Conservation (phyloP, 176 grass and related monocot species). For the Puya raimondii region DNA sequence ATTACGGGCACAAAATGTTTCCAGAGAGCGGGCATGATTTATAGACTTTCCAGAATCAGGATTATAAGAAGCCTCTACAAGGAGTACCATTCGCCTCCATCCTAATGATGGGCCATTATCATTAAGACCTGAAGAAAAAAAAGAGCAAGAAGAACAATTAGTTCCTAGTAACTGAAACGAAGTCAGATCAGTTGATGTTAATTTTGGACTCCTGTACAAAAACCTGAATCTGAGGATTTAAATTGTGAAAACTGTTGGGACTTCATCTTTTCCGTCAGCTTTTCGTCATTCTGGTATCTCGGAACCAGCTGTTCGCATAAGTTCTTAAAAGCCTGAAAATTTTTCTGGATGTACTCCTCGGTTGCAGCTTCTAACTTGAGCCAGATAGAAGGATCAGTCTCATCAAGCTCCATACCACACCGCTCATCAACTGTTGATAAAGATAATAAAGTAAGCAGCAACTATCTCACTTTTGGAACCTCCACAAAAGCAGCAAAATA, state of each 20-base stretch:
- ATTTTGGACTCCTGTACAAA: conserved; percentile 15
- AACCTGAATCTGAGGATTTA: conserved; percentile 60
- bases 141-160: neutral
- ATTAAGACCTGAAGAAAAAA: conserved; percentile 36
- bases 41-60: conserved; percentile 62
- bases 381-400: conserved; percentile 89
- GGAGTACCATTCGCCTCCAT: conserved; percentile 87
- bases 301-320: conserved; percentile 73
- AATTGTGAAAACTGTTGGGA: conserved; percentile 55
- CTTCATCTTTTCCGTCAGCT: conserved; percentile 52
- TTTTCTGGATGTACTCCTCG: conserved; percentile 90
- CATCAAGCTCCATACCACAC: conserved; percentile 94
- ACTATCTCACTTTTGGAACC: no score
- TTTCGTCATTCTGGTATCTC: conserved; percentile 68
- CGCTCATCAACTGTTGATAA: conserved; percentile 79
- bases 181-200: neutral
- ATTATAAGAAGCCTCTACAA: conserved; percentile 79
- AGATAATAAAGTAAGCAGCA: conserved; percentile 18
- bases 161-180: no score
- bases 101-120: conserved; percentile 74
- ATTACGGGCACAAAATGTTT: conserved; percentile 75
- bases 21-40: conserved; percentile 68
- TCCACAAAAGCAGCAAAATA: neutral
- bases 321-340: conserved; percentile 60
- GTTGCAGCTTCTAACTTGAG: conserved; percentile 91